Percentiles rank a stretch among this genome's conserved stretches.
These are phyloP conservation scores for Vigna hirtella DNA, from an alignment of 306 rosid species.

Conservation along the genomic window DNA sequence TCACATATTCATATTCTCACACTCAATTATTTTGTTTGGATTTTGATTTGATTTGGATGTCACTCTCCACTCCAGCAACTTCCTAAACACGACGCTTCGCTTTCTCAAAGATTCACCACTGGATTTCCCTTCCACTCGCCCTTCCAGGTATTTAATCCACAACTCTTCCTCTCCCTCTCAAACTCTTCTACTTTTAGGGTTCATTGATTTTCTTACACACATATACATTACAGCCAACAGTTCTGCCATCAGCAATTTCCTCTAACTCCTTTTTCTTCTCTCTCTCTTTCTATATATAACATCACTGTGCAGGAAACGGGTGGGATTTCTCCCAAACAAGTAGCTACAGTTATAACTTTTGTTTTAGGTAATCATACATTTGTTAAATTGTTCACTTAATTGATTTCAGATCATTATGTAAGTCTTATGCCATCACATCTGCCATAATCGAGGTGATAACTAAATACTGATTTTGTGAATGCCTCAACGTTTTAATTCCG, in stretches of 20 bases:
- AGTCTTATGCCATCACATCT: conserved; percentile 4
- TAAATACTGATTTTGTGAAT: not conserved
- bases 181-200: conserved; percentile 14
- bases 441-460: not conserved
- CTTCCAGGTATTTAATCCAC: conserved; percentile 41
- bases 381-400: not conserved
- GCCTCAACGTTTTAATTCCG: conserved; percentile 1
- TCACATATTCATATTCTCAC: not conserved
- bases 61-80: conserved; percentile 51
- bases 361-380: conserved; percentile 72
- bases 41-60: too few relatives aligned
- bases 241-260: too few relatives aligned
- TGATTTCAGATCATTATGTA: conserved; percentile 25
- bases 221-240: too few relatives aligned
- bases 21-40: not conserved
- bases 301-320: conserved; percentile 58
- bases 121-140: conserved; percentile 41
- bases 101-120: conserved; percentile 52
- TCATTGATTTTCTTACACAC: not conserved
- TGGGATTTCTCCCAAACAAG: conserved; percentile 40
- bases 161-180: too few relatives aligned
- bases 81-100: conserved; percentile 32
- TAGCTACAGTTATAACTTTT: conserved; percentile 65
- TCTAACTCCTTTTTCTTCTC: too few relatives aligned
- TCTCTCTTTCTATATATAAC: too few relatives aligned